phyloP scores from a whole-genome alignment of 208 protist genomes.

The Leishmania gerbilli region DNA sequence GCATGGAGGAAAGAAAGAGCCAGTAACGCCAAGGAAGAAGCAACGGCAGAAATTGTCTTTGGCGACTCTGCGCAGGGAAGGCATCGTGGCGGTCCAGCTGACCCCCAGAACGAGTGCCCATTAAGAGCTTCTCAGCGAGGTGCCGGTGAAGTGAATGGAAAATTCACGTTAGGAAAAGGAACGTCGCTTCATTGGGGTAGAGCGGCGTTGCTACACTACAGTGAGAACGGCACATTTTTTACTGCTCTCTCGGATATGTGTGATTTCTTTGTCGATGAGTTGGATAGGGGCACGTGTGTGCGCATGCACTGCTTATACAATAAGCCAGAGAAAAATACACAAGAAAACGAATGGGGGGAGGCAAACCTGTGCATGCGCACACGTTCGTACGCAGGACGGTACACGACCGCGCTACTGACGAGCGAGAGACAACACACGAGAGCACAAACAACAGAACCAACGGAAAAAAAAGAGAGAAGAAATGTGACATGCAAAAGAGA shows the following conservation, averaged over 20 bases:
- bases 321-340: constrained; percentile 2
- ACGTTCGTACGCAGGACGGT: neutral
- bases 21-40: neutral
- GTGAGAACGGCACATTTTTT: neutral
- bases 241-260: neutral
- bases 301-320: neutral
- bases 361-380: neutral
- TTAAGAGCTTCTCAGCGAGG: neutral
- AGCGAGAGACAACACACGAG: neutral
- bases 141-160: neutral
- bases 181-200: neutral
- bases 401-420: neutral
- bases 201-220: neutral
- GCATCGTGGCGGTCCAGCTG: neutral
- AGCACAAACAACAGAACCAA: neutral
- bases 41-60: neutral
- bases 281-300: neutral
- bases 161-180: neutral
- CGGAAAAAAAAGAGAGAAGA: neutral
- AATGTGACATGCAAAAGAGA: neutral
- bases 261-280: neutral
- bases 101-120: neutral
- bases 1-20: neutral
- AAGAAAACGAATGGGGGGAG: neutral
- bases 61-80: neutral